Percentiles rank a stretch among this genome's conserved stretches.
These are phyloP conservation scores for Thuja plicata DNA, from an alignment of 83 land plant species.

Conservation along the genomic window DNA sequence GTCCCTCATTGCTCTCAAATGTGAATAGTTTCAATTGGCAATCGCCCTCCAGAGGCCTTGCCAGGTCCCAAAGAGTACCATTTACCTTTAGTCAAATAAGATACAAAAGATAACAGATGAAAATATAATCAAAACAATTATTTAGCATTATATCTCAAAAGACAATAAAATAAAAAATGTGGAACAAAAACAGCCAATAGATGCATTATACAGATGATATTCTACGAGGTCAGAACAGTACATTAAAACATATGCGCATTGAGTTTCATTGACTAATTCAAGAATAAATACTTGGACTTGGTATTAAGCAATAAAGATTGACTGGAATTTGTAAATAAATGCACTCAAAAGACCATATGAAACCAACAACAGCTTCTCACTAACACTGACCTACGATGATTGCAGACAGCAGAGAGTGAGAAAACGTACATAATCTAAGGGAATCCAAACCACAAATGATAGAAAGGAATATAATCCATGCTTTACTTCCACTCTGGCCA, in stretches of 20 bases:
- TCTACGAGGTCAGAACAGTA: neutral
- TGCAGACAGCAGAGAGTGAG: neutral
- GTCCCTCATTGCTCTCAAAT: constrained; percentile 82
- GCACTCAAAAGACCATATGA: neutral
- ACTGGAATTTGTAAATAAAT: neutral
- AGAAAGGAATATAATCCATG: neutral
- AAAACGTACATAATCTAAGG: neutral
- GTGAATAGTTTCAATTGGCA: constrained; percentile 76
- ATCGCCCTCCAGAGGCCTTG: constrained; percentile 85
- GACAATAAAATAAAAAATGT: neutral
- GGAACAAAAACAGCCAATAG: neutral
- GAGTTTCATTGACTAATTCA: neutral
- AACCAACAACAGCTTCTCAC: neutral
- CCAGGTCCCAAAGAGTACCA: constrained; percentile 96
- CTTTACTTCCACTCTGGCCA: neutral
- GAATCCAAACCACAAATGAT: neutral
- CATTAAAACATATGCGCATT: neutral
- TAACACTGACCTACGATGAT: neutral
- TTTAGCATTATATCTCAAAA: neutral
- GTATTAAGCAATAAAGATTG: neutral
- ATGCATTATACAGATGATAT: neutral
- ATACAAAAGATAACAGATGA: constrained; percentile 1
- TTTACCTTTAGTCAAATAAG: constrained; percentile 50
- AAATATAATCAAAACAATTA: neutral
- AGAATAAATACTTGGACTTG: neutral